Evolutionary conservation across 176 grass and related monocot species (phyloP).

Genomic region (Bolboschoenus planiculmis): DNA sequence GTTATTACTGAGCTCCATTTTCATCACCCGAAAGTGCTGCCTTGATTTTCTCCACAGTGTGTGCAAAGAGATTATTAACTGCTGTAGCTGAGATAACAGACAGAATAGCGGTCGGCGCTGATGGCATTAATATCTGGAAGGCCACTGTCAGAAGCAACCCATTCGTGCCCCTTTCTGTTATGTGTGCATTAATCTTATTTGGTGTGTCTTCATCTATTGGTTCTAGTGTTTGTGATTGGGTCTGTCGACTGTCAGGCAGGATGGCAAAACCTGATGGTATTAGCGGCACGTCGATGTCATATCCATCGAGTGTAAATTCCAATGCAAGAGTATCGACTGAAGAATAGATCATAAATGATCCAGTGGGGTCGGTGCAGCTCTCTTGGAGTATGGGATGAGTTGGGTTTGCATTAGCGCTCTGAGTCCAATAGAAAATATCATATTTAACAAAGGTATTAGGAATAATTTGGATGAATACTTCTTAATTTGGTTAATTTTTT

Average conservation of each 20-base stretch:
- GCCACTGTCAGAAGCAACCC: slow-evolving; percentile 62
- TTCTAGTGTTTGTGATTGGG: neutral
- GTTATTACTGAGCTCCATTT: slow-evolving; percentile 27
- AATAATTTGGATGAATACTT: slow-evolving; percentile 9
- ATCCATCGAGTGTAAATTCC: slow-evolving; percentile 53
- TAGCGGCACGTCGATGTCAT: slow-evolving; percentile 48
- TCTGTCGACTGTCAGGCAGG: slow-evolving; percentile 37
- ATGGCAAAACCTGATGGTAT: slow-evolving; percentile 68
- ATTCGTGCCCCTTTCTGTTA: neutral
- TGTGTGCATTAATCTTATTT: neutral
- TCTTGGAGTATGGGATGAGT: slow-evolving; percentile 81
- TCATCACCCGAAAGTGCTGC: slow-evolving; percentile 33
- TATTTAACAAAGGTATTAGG: neutral
- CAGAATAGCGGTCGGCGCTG: slow-evolving; percentile 42
- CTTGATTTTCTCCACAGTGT: slow-evolving; percentile 65
- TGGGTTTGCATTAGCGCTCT: slow-evolving; percentile 54
- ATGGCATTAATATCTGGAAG: slow-evolving; percentile 72
- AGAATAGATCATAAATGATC: slow-evolving; percentile 59
- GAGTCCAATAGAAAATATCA: neutral
- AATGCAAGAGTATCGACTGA: slow-evolving; percentile 52
- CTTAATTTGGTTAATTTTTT: neutral
- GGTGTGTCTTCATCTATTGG: neutral
- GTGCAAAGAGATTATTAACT: slow-evolving; percentile 62
- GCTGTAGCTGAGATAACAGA: slow-evolving; percentile 52
- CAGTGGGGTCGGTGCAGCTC: slow-evolving; percentile 50